Base-by-base conservation (phyloP, 1,284 basidiomycete genomes). In the Cryptococcus maquisensis region DNA sequence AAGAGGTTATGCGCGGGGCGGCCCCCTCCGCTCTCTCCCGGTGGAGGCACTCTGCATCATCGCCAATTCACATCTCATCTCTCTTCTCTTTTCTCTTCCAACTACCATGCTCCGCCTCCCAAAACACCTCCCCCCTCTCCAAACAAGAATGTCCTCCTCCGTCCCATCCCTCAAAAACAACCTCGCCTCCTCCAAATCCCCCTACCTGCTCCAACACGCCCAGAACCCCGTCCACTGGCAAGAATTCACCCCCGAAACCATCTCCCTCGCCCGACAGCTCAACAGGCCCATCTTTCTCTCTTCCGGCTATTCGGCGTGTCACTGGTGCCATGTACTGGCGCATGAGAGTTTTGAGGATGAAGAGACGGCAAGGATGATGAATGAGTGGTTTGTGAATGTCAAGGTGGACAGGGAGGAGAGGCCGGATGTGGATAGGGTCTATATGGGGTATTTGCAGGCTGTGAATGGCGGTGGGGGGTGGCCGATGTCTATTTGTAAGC, bases 401-500 rank as follows among this genome's bases (percentile, higher is more conserved):
- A 80, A 80, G 62, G 75, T 78, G 16, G 79, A 80, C 57, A 65
- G 79, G 38, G 79, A 80, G 56, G 79, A 79, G 52, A 60, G 78
- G 28, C 79, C 79, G 1, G 79, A 80, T 56, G 78, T 80, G 6
- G 79, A 80, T 58, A 60, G 77, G 23, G 56, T 79, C 23, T 80
- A 80, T 60, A 80, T 80, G 79, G 75, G 68, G 2, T 79, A 78
- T 66, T 66, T 80, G 2, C 78, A 79, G 57, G 65, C 66, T 36
- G 24, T 20, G 20, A 47, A 37, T 39, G n/a, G 28, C 3, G 28
- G 15, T 4, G 23, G 39, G 12, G 32, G 26, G 13, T 41, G 38
- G 5, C 2, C 20, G 10, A 40, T 28, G 28, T 51, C 18, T 35
- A 18, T 20, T 4, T 36, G 32, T 16, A 40, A 16, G 32, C 4